Evolutionary conservation across 169 alveolate genomes (phyloP).

Genomic region (Pseudocohnilembus persalinus): DNA sequence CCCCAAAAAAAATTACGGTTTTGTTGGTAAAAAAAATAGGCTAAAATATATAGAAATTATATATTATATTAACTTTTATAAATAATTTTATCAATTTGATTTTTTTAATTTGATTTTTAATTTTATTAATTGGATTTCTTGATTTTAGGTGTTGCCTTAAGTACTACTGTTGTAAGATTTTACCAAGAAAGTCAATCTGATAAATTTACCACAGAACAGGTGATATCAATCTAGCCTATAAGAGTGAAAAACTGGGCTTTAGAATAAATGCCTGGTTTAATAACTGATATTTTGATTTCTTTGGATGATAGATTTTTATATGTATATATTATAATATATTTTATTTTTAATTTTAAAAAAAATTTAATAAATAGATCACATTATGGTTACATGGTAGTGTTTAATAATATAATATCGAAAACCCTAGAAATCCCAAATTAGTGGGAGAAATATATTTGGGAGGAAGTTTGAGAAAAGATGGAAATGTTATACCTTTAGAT

Average conservation of each 20-base stretch:
- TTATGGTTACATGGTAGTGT: constrained; percentile 51
- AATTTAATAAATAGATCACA: neutral
- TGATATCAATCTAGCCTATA: neutral
- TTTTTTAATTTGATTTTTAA: no score
- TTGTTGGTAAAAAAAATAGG: constrained; percentile 8
- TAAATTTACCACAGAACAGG: no score
- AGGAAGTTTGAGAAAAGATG: constrained; percentile 16
- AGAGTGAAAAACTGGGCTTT: constrained; percentile 42
- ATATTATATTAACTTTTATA: no score
- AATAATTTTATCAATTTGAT: no score
- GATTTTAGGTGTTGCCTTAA: neutral
- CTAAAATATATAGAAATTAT: no score
- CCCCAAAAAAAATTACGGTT: constrained; percentile 10
- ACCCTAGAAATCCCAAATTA: constrained; percentile 20
- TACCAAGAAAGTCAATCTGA: no score
- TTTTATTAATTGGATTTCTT: neutral
- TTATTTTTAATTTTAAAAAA: no score
- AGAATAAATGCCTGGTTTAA: constrained; percentile 42
- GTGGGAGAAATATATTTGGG: constrained; percentile 39
- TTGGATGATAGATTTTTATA: constrained; percentile 43
- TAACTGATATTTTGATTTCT: constrained; percentile 29
- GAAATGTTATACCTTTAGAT: neutral
- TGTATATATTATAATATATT: neutral
- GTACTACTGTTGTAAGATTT: neutral
- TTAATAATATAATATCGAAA: constrained; percentile 39